These are phyloP conservation scores for Boletales sp. DNA, from an alignment of 768 basidiomycete species.

Conservation along the genomic window DNA sequence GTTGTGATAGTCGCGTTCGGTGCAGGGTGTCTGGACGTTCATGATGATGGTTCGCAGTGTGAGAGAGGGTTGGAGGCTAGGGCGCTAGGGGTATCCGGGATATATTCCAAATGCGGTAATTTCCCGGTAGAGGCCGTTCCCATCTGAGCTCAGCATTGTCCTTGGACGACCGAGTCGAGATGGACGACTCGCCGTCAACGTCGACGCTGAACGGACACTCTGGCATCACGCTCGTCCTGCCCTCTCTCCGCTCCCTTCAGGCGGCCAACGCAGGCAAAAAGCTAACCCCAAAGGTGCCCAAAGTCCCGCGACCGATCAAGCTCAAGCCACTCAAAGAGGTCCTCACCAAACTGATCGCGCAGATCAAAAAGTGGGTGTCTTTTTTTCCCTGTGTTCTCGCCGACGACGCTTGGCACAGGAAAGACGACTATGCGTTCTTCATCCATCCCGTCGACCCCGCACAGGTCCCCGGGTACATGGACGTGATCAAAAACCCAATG, in stretches of 20 bases:
- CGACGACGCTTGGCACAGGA: slow-evolving; percentile 42
- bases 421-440: slow-evolving; percentile 86
- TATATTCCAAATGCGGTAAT: slow-evolving; percentile 6
- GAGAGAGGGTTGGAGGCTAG: too few relatives aligned
- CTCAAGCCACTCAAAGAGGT: slow-evolving; percentile 80
- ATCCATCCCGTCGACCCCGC: slow-evolving; percentile 59
- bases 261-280: slow-evolving; percentile 52
- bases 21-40: slow-evolving; percentile 52
- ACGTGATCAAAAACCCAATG: slow-evolving; percentile 84
- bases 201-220: slow-evolving; percentile 35
- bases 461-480: slow-evolving; percentile 58
- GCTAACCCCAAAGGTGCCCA: slow-evolving; percentile 36
- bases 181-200: slow-evolving; percentile 32
- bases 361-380: slow-evolving; percentile 69
- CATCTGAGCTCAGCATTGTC: slow-evolving; percentile 1
- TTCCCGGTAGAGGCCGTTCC: slow-evolving; percentile 2
- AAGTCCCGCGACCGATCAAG: slow-evolving; percentile 56
- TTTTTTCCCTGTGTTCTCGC: background rate
- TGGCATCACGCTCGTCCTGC: slow-evolving; percentile 63
- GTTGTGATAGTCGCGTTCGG: slow-evolving; percentile 64
- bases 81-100: background rate
- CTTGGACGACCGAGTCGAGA: slow-evolving; percentile 13
- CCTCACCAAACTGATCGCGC: slow-evolving; percentile 56
- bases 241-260: slow-evolving; percentile 61
- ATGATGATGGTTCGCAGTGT: too few relatives aligned